Base-by-base conservation (phyloP, 2,329 filamentous ascomycete genomes). In the Diaporthe nobilis region DNA sequence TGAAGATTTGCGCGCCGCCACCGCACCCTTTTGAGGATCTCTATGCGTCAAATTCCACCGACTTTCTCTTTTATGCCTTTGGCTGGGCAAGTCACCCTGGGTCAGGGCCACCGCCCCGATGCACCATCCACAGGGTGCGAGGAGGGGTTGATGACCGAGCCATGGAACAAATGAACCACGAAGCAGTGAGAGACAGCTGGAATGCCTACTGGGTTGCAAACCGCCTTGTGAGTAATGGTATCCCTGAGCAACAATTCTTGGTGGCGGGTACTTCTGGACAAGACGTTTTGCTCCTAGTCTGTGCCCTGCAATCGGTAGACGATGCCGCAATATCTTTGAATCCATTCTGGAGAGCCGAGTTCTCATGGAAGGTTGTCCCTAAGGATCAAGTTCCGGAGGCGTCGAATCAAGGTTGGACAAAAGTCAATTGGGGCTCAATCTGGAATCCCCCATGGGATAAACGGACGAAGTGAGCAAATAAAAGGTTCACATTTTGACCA, bases 41-140 rank as follows among this genome's bases (percentile, higher is more conserved):
- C 2, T 34, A 47, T 17, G n/a, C 42, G 17, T 20, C n/a, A 10
- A 10, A 3, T 10, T 31, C 55, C n/a, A 49, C 53, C 44, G 55
- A 61, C 53, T 55, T 74, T n/a, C 63, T 74, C 28, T 74, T 74
- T 55, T 74, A 74, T 34, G 73, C 57, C 65, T 55, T 71, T 39
- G 65, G 55, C 47, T 71, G 73, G 73, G 55, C 65, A 12, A 28
- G n/a, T 12, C 31, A 60, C 10, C 39, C 73, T 2, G 63, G 28
- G 2, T 2, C n/a, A 28, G 57, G 28, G 25, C 8, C 55, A 28
- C 28, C 28, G 55, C 73, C 73, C 5, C 25, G 73, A 2, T 61
- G 42, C n/a, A 71, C 65, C n/a, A 44, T 71, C 44, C 73, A 75
- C 47, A 71, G 47, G n/a, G 73, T 75, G 25, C 55, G 37, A 42